These are phyloP conservation scores for Eucalyptus fibrosa DNA, from an alignment of 345 rosid genomes.

Conservation along the genomic window DNA sequence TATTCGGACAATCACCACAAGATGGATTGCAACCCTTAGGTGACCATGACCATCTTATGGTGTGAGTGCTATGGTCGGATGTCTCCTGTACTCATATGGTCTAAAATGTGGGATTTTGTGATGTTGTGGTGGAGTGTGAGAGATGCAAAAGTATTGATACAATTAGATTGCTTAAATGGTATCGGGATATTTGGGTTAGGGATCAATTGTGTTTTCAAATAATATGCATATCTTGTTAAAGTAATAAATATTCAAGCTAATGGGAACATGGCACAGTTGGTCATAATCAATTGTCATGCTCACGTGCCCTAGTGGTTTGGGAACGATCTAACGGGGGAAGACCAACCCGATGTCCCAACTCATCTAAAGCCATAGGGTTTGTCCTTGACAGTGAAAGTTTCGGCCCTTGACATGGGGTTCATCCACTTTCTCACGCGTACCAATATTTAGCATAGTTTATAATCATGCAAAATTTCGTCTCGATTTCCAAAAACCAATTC, in stretches of 20 bases:
- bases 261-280: background rate
- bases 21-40: background rate
- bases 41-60: background rate
- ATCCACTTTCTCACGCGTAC: background rate
- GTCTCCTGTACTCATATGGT: background rate
- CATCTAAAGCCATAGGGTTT: background rate
- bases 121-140: background rate
- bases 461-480: background rate
- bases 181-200: background rate
- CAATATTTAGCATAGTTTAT: background rate
- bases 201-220: background rate
- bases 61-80: background rate
- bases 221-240: background rate
- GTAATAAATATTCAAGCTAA: background rate
- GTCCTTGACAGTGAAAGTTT: background rate
- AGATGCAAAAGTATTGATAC: background rate
- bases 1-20: background rate
- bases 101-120: background rate
- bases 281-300: background rate
- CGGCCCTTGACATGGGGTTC: background rate
- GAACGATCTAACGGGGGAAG: background rate
- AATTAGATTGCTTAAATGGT: background rate
- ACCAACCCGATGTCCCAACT: background rate
- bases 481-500: background rate
- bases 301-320: background rate